phyloP scores from a whole-genome alignment of 768 basidiomycete species.

The Chiua virens region DNA sequence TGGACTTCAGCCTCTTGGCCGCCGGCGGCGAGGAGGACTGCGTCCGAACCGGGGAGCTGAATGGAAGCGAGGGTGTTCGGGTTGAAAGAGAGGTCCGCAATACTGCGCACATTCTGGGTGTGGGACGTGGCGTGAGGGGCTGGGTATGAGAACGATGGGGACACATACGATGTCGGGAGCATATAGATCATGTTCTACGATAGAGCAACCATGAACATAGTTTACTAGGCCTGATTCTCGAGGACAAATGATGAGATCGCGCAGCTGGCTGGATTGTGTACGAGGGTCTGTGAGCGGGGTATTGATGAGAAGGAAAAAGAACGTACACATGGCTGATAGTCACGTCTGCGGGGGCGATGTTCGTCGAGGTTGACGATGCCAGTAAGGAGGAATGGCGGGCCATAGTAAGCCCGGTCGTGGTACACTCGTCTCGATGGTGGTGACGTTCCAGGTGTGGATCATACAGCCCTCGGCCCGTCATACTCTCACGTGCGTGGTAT shows the following conservation, averaged over 20 bases:
- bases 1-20: slow-evolving; percentile 74
- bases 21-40: slow-evolving; percentile 71
- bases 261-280: slow-evolving; percentile 56
- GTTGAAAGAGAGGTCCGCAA: slow-evolving; percentile 55
- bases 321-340: slow-evolving; percentile 65
- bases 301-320: slow-evolving; percentile 3
- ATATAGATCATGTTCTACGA: slow-evolving; percentile 62
- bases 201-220: slow-evolving; percentile 52
- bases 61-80: slow-evolving; percentile 67
- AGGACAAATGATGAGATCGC: slow-evolving; percentile 78
- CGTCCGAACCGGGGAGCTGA: slow-evolving; percentile 47
- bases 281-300: slow-evolving; percentile 1
- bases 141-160: slow-evolving; percentile 11
- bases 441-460: slow-evolving; percentile 6
- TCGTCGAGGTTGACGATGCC: slow-evolving; percentile 42
- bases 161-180: slow-evolving; percentile 46
- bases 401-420: slow-evolving; percentile 33
- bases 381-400: slow-evolving; percentile 47
- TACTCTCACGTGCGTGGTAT: slow-evolving; percentile 12
- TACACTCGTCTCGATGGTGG: background rate
- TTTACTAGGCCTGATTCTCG: slow-evolving; percentile 62
- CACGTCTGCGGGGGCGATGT: slow-evolving; percentile 43
- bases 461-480: slow-evolving; percentile 16
- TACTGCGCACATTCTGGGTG: slow-evolving; percentile 42
- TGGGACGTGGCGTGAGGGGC: slow-evolving; percentile 16